Percentiles rank a stretch among this genome's conserved stretches.
Conservation (phyloP, 306 rosid genomes). For the Pterocarpus macrocarpus region DNA sequence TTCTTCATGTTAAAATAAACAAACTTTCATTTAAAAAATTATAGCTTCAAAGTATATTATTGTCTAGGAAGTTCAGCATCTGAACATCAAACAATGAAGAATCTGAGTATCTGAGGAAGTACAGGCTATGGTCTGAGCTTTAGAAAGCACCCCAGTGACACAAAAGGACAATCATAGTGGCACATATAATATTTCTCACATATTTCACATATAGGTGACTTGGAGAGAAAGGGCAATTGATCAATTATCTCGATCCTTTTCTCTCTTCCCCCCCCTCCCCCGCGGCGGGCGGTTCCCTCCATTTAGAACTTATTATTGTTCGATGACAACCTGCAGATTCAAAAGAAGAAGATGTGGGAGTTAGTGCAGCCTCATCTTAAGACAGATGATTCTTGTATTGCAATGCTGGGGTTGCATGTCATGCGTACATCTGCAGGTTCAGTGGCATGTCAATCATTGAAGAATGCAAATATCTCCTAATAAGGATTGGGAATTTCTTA, state of each 20-base stretch:
- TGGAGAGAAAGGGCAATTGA: not conserved
- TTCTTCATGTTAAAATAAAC: not conserved
- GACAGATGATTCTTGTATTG: slow-evolving; percentile 69
- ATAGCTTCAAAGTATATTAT: not conserved
- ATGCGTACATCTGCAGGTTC: slow-evolving; percentile 76
- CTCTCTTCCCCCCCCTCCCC: not conserved
- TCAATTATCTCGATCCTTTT: not conserved
- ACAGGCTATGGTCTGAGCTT: not conserved
- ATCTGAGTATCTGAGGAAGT: slow-evolving; percentile 12
- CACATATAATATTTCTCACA: not conserved
- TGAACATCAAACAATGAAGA: slow-evolving; percentile 6
- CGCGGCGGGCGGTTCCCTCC: no score
- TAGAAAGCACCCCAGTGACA: not conserved
- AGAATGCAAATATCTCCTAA: slow-evolving; percentile 67
- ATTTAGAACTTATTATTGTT: slow-evolving; percentile 7
- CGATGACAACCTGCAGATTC: slow-evolving; percentile 61
- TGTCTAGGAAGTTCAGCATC: slow-evolving; percentile 5
- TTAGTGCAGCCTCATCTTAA: slow-evolving; percentile 78
- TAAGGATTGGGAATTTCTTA: not conserved
- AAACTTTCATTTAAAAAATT: not conserved
- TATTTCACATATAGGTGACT: not conserved
- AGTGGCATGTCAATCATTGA: slow-evolving; percentile 62
- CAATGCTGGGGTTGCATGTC: slow-evolving; percentile 65
- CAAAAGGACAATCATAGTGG: slow-evolving; percentile 7
- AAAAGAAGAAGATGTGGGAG: slow-evolving; percentile 87